These are phyloP conservation scores for Backusella tuberculispora DNA, from an alignment of 192 early-diverging fungal genomes.

Conservation along the genomic window DNA sequence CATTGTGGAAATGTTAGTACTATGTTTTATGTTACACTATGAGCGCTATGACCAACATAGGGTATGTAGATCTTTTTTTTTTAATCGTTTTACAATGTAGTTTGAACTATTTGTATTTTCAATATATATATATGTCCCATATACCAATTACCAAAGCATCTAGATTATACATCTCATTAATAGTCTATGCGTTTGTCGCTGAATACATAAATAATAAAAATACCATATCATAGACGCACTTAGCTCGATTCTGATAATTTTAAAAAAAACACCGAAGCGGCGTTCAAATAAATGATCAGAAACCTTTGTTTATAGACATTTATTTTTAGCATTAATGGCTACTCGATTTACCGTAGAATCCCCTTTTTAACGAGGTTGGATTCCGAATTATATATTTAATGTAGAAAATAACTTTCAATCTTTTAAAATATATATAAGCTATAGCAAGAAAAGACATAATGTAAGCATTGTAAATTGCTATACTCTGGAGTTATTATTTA, in stretches of 20 bases:
- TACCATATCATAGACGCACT: neutral
- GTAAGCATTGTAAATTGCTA: too few species aligned
- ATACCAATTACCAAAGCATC: neutral
- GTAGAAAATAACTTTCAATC: too few species aligned
- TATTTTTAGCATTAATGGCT: slow-evolving; percentile 1
- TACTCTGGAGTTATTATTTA: too few species aligned
- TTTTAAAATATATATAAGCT: too few species aligned
- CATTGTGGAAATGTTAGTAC: neutral
- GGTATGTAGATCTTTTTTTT: neutral
- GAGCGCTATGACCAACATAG: neutral
- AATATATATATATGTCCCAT: too few species aligned
- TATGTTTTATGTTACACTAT: neutral
- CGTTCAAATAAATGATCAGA: neutral
- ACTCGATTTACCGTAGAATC: neutral
- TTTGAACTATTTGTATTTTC: too few species aligned
- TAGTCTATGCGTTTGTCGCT: neutral
- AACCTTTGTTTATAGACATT: neutral
- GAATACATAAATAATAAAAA: neutral
- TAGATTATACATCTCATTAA: neutral
- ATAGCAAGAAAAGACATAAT: too few species aligned
- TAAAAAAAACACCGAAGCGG: neutral
- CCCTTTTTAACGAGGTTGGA: neutral
- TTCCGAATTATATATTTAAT: neutral
- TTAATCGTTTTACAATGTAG: neutral
- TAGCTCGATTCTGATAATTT: neutral